Evolutionary conservation across 257 asterid genomes (phyloP), one percentile per base, ranked within the genome.

Genomic region (Salvia rosmarinus): DNA sequence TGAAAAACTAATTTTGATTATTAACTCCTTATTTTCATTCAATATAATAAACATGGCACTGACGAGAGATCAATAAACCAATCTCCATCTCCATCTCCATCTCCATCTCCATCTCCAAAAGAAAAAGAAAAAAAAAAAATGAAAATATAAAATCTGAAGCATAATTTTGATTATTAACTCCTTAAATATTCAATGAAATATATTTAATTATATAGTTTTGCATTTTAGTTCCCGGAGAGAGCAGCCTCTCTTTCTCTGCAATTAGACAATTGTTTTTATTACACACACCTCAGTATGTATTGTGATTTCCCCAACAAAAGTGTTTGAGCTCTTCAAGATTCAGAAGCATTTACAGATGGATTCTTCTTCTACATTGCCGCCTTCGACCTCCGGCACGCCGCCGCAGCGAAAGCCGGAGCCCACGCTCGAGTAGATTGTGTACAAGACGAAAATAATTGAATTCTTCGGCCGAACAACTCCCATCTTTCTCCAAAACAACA

Each of bases 401-500:
- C 66, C 77, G 60, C 79, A 5, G 69, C 71, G 57, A 64, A 63
- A 55, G 68, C 39, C 67, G 50, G 62, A 64, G 65, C 80, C 66
- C 34, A 83, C 70, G 30, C 76, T 14, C 73, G 60, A 54, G 58
- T 87, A 82, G 73, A 43, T 80, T 83, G 82, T 72, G 72, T 83
- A 89, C 76, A 84, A 77, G 78, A 84, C 86, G 9, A 89, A 89
- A 71, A 75, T 79, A 49, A 78, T 89, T 75, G 88, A 89, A 28
- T 89, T 89, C 84, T 57, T 86, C 17, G 96, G 92, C 54, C 78
- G 92, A 37, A 83, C 85, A 6, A 75, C 88, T 63, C 87, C 92
- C 3, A 82, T 89, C 60, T 77, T 89, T 71, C 92, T 89, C 46
- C 96, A 89, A 65, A 87, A 89, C 68, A 90, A 85, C 69, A 89